Evolutionary conservation across 805 yeast genomes (phyloP), one percentile per base, ranked within the genome.

Genomic region (Yarrowia hollandica): DNA sequence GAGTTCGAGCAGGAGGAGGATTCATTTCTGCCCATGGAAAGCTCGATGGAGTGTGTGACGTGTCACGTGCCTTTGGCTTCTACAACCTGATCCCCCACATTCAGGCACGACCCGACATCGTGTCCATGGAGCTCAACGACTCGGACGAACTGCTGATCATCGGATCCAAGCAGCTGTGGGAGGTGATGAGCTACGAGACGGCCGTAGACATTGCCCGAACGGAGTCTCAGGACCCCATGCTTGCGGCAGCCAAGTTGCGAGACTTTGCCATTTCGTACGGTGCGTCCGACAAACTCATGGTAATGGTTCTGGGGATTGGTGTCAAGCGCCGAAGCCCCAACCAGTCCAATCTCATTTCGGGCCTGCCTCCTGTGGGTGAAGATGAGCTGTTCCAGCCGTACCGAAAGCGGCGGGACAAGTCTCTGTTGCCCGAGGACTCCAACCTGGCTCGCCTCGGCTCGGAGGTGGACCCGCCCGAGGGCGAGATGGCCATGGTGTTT

Each of bases 261-360:
- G 99, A 94, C 71, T 90, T 86, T 75, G 97, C 98, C 1, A 82
- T 92, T 62, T 85, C 97, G 1, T 94, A 90, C 71, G 98, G 98
- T 19, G 86, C 92, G 37, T 74, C 79, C 2, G 90, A 87, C 44
- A 88, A 88, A 65, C 78, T 87, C 11, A 82, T 91, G 14, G 94
- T 90, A 5, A 82, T 89, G 71, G 96, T 94, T 12, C 70, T 92
- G 18, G 83, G 91, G 0, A 75, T 74, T n/a, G 75, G 74, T 9
- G 61, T 59, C 18, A 60, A 55, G 57, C 55, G 63, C 8, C 28
- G 58, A 39, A 60, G 42, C 38, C 30, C 48, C 42, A 33, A 22
- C 54, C 48, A 57, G 55, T 75, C 73, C 11, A 74, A 73, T 9
- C 59, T 59, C 26, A 59, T 56, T 42, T 46, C 62, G 10, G 41